These are phyloP conservation scores for Yamadazyma friedrichii DNA, from an alignment of 1,139 yeast genomes.

Conservation along the genomic window DNA sequence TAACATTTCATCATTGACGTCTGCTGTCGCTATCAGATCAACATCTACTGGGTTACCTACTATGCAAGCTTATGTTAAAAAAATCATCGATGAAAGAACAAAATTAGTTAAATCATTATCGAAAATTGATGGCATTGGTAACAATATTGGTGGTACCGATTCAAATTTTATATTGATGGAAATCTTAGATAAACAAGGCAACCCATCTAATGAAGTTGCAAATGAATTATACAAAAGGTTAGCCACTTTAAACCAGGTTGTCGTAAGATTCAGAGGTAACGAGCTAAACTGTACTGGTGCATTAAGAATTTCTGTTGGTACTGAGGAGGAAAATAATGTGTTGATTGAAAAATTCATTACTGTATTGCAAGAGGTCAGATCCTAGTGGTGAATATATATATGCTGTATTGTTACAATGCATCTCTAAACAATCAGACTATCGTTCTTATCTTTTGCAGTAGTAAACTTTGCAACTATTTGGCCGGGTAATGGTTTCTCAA, in stretches of 20 bases:
- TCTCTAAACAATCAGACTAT: background rate
- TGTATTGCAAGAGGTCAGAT: slow-evolving; percentile 1
- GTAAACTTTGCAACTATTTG: background rate
- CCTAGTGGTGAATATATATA: too few relatives aligned
- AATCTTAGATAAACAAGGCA: slow-evolving; percentile 58
- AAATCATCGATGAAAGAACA: slow-evolving; percentile 55
- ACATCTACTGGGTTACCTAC: slow-evolving; percentile 53
- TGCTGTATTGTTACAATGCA: background rate
- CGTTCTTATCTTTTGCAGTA: too few relatives aligned
- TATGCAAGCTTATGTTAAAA: slow-evolving; percentile 56
- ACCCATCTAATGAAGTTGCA: slow-evolving; percentile 72
- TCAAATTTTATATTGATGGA: slow-evolving; percentile 82
- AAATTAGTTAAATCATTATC: slow-evolving; percentile 53
- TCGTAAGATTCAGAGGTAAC: slow-evolving; percentile 85
- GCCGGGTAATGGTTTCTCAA: slow-evolving; percentile 2
- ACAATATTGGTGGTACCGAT: slow-evolving; percentile 81
- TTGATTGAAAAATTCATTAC: slow-evolving; percentile 52
- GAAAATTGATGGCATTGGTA: slow-evolving; percentile 61
- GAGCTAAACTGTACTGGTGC: slow-evolving; percentile 90
- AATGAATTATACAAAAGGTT: slow-evolving; percentile 59
- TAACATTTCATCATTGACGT: slow-evolving; percentile 81
- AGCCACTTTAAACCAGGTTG: slow-evolving; percentile 75
- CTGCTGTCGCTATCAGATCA: slow-evolving; percentile 75
- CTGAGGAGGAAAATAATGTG: slow-evolving; percentile 63
- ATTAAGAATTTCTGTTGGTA: slow-evolving; percentile 84